These are phyloP conservation scores for Fragaria nilgerrensis DNA, from an alignment of 306 rosid genomes.

Conservation along the genomic window DNA sequence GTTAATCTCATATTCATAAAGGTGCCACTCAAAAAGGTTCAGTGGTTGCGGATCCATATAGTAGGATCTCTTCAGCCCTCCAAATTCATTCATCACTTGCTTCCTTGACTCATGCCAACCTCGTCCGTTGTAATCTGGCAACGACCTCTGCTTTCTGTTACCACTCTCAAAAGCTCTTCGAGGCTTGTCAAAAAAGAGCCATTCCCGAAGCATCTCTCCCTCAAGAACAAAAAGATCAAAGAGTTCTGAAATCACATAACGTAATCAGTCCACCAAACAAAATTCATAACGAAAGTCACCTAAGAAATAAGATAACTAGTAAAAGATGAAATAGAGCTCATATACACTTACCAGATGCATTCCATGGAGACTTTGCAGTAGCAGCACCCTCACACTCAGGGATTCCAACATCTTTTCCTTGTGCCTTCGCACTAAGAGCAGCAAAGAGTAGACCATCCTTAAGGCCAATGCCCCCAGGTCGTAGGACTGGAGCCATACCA, in stretches of 20 bases:
- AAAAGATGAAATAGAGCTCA: conserved; percentile 15
- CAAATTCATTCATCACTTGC: conserved; percentile 92
- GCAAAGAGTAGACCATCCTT: conserved; percentile 87
- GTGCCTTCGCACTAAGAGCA: conserved; percentile 87
- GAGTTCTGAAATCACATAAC: conserved; percentile 57
- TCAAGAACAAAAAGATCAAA: conserved; percentile 88
- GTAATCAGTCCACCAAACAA: conserved; percentile 10
- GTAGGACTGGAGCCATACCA: conserved; percentile 91
- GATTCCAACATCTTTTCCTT: conserved; percentile 91
- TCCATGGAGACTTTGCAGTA: conserved; percentile 98
- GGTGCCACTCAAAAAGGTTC: conserved; percentile 95
- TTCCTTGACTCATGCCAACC: conserved; percentile 99
- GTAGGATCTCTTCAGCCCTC: conserved; percentile 96
- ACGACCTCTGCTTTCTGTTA: conserved; percentile 94
- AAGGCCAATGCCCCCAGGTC: conserved; percentile 94
- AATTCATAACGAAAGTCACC: background rate
- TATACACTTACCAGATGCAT: conserved; percentile 78
- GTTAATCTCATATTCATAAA: conserved; percentile 91
- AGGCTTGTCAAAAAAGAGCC: conserved; percentile 99
- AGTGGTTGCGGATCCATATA: conserved; percentile 98
- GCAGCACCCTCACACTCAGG: conserved; percentile 99
- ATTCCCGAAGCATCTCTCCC: conserved; percentile 89
- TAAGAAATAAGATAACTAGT: background rate
- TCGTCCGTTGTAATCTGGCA: conserved; percentile 95
- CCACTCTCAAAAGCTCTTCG: conserved; percentile 99